phyloP scores from a whole-genome alignment of 345 rosid species.

The Populus simonii region DNA sequence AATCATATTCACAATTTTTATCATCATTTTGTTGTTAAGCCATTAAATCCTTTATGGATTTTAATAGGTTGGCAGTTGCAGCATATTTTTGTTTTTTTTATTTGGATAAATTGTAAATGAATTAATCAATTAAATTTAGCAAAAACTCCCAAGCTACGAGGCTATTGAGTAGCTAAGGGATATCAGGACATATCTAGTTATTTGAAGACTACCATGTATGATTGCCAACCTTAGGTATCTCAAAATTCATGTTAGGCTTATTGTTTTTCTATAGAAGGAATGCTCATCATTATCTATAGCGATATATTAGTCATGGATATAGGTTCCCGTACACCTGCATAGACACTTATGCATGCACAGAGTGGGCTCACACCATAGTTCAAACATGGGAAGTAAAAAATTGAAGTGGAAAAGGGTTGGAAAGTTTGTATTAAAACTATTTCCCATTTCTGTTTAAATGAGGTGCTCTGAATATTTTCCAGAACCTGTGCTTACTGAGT shows the following conservation, averaged over 20 bases:
- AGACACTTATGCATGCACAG: neutral
- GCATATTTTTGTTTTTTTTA: neutral
- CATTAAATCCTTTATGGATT: neutral
- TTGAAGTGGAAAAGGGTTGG: neutral
- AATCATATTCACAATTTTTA: neutral
- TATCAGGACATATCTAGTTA: neutral
- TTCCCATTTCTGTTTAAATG: neutral
- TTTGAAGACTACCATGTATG: neutral
- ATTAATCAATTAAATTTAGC: neutral
- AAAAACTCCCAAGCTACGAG: too few species aligned
- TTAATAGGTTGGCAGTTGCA: neutral
- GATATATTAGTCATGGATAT: neutral
- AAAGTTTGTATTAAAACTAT: neutral
- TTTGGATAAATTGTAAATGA: neutral
- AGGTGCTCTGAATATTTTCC: neutral
- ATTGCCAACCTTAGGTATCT: neutral
- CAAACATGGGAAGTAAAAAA: neutral
- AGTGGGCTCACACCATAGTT: neutral
- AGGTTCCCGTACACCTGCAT: neutral
- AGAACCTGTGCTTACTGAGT: constrained; percentile 1
- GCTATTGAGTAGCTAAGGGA: too few species aligned
- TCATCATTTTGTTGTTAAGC: neutral
- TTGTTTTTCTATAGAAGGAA: neutral
- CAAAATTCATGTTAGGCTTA: neutral
- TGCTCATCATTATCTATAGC: neutral